Conservation (phyloP, 768 basidiomycete genomes). For the Mycena indigotica region DNA sequence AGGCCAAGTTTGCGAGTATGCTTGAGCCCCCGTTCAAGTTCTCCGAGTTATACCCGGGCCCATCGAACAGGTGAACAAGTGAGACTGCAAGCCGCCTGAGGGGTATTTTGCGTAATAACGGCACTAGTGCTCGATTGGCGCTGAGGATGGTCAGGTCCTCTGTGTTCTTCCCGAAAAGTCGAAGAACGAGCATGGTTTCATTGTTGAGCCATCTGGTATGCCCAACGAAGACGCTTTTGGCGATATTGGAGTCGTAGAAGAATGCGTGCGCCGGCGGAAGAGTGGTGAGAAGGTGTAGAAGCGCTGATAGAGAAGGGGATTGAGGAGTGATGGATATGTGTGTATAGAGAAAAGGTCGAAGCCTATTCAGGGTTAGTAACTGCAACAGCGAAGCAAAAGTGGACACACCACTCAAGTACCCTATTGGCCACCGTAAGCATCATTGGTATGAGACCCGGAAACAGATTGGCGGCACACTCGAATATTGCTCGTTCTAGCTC, state of each 20-base stretch:
- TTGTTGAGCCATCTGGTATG: background rate
- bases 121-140: background rate
- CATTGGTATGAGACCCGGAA: background rate
- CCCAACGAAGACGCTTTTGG: background rate
- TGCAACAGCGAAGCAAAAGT: background rate
- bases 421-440: background rate
- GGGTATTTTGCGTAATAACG: background rate
- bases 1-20: background rate
- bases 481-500: slow-evolving; percentile 1
- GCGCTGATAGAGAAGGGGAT: background rate
- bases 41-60: background rate
- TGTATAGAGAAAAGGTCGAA: slow-evolving; percentile 5
- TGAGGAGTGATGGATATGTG: background rate
- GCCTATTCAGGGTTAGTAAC: background rate
- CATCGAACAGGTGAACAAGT: background rate
- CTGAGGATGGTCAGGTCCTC: background rate
- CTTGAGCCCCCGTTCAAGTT: background rate
- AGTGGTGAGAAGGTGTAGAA: background rate
- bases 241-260: background rate
- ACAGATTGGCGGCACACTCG: background rate
- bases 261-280: background rate
- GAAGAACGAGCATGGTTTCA: background rate
- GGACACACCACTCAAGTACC: background rate
- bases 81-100: background rate
- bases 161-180: background rate